A percentile compares a stretch with the other conserved stretches of the same genome.
These are phyloP conservation scores for Inga laurina DNA, from an alignment of 306 rosid species.

Conservation along the genomic window DNA sequence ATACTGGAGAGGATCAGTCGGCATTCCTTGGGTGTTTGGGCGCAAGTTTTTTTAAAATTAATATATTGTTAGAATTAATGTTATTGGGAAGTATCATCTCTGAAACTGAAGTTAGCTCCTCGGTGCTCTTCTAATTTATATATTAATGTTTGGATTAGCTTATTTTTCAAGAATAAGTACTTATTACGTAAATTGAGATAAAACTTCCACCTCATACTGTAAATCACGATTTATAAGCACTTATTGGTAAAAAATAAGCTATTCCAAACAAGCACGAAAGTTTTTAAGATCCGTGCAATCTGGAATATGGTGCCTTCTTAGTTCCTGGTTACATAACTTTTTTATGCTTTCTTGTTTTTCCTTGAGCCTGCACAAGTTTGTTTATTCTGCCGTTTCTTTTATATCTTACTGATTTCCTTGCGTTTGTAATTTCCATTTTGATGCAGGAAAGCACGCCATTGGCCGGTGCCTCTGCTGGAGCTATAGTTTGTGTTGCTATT, in stretches of 20 bases:
- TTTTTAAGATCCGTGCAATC: neutral
- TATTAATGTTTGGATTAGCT: too few relatives aligned
- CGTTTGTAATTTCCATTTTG: slow-evolving; percentile 24
- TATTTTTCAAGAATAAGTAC: too few relatives aligned
- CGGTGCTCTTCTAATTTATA: neutral
- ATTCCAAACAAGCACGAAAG: too few relatives aligned
- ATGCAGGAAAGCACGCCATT: slow-evolving; percentile 88
- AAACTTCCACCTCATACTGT: too few relatives aligned
- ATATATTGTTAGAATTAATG: neutral
- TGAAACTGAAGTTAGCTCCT: slow-evolving; percentile 7
- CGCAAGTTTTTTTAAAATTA: neutral
- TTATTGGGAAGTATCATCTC: neutral
- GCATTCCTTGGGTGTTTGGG: neutral
- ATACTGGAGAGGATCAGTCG: neutral
- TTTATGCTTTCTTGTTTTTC: neutral
- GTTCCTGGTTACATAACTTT: neutral
- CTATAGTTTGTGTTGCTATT: slow-evolving; percentile 89
- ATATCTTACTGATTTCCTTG: neutral
- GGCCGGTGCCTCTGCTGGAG: slow-evolving; percentile 99
- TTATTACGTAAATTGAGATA: too few relatives aligned
- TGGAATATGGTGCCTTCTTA: neutral
- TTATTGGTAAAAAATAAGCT: too few relatives aligned
- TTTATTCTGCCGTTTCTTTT: neutral
- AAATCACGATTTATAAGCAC: too few relatives aligned
- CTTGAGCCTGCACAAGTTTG: neutral